Base-by-base conservation (phyloP, 169 alveolate genomes). In the Cryptosporidium felis region DNA sequence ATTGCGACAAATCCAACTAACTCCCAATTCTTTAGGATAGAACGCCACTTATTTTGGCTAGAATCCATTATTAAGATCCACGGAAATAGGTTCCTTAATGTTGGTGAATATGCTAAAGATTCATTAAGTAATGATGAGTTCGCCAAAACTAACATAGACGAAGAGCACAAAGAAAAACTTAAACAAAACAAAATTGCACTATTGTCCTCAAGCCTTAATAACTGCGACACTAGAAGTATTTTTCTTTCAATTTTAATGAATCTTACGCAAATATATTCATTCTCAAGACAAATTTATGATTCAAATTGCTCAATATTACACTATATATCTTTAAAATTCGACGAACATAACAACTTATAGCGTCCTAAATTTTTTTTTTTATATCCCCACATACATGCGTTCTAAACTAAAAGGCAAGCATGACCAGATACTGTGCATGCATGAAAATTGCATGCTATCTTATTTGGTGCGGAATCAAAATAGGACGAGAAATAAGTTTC, bases 21-120 rank as follows among this genome's bases (percentile, higher is more conserved):
- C 89, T 16, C 30, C 38, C 34, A 89, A 46, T 53, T 89, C 65
- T 81, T 82, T 60, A 21, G 88, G 47, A 21, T 80, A 58, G 85
- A 74, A 53, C 49, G 65, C 0, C 92, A 89, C 32, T 26, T 89
- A 10, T 63, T 60, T 60, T 89, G 89, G 85, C 62, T 89, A 23
- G 88, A 89, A 63, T 82, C 90, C 16, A 67, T 89, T 23, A 82
- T 89, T 58, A 89, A 81, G 23, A 66, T 45, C 2, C 92, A 89
- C 79, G 89, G 89, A 26, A 89, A 63, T 41, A 26, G 46, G 44
- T 82, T 89, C 38, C 10, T 89, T 23, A 89, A 89, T 58, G 41
- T 45, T 4, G 62, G 81, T 36, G 74, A 74, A 32, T 10, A 34
- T 42, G 34, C 38, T 8, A 42, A 16, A 10, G 58, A 42, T 16